Percentiles rank a stretch among this genome's conserved stretches.
Evolutionary conservation across 495 filamentous ascomycete species (phyloP).

Genomic region (Neohortaea acidophila): DNA sequence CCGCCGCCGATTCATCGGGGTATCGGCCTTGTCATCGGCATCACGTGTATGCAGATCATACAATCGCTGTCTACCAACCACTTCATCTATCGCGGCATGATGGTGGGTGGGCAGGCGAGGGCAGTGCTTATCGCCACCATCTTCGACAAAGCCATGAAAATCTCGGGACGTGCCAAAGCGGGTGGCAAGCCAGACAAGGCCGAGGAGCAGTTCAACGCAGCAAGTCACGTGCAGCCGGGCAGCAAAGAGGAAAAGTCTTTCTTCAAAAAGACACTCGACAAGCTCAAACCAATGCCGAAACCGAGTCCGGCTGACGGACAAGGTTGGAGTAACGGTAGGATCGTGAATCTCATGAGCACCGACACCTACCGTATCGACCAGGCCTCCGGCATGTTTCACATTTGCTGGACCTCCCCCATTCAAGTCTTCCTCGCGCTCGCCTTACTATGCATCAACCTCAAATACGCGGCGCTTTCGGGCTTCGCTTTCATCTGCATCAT

Average conservation of each 20-base stretch:
- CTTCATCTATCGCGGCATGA: slow-evolving; percentile 32
- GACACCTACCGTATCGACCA: slow-evolving; percentile 84
- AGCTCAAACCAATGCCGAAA: slow-evolving; percentile 28
- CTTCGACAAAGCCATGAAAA: slow-evolving; percentile 34
- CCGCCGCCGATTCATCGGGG: slow-evolving; percentile 24
- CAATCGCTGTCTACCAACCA: slow-evolving; percentile 29
- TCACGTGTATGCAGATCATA: slow-evolving; percentile 27
- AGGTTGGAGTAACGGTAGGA: slow-evolving; percentile 81
- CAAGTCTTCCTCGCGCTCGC: slow-evolving; percentile 61
- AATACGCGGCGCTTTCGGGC: slow-evolving; percentile 75
- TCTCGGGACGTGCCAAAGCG: slow-evolving; percentile 29
- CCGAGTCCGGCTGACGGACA: slow-evolving; percentile 46
- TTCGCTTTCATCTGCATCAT: slow-evolving; percentile 68
- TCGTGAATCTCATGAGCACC: slow-evolving; percentile 83
- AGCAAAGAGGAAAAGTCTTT: slow-evolving; percentile 33
- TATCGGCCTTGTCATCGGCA: slow-evolving; percentile 28
- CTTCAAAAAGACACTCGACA: slow-evolving; percentile 30
- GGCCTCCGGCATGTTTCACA: slow-evolving; percentile 73
- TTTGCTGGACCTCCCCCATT: slow-evolving; percentile 75
- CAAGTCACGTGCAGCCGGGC: slow-evolving; percentile 24
- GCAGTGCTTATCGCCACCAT: slow-evolving; percentile 30
- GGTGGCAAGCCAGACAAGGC: slow-evolving; percentile 24
- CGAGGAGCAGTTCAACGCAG: slow-evolving; percentile 15
- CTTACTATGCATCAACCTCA: slow-evolving; percentile 68
- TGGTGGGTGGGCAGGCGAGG: slow-evolving; percentile 28